Evolutionary conservation across 2,329 filamentous ascomycete species (phyloP), one percentile per base, ranked within the genome.

Genomic region (Ascocoryne sarcoides): DNA sequence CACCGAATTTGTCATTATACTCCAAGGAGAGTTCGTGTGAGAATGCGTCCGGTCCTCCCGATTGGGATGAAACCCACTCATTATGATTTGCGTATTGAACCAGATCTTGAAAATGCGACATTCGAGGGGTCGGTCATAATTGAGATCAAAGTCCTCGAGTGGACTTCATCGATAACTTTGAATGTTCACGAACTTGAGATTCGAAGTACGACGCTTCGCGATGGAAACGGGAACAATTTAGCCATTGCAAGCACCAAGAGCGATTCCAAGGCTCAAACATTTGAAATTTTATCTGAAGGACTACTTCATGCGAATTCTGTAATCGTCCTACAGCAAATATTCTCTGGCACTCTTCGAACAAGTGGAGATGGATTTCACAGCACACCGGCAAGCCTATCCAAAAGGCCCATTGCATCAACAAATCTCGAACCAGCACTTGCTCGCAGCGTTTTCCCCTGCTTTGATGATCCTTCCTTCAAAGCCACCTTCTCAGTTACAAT

Each of bases 351-450:
- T 14, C 60, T 83, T 54, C 82, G 82, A 30, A 32, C 36, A 17
- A 36, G 30, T 26, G 28, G 20, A 12, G 19, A 15, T 12, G 44
- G 79, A 37, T 83, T 84, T 65, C 83, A 83, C 62, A 67, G 78
- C 23, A 26, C 23, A 7, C 23, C 23, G 7, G 12, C 7, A 12
- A 40, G 80, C 67, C 41, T 67, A 78, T 53, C 79, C 79, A 16
- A 67, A 70, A 45, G 75, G 69, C 16, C 73, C 73, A 68, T 84
- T 55, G 79, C 77, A 10, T 80, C 79, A 7, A 79, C 79, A 9
- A 78, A 83, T 65, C 82, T 84, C 71, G 79, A 84, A 63, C 77
- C 80, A 14, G 84, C 77, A 9, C 77, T 83, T 63, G 79, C 77
- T 40, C 67, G 80, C 49, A 39, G 32, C 20, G 78, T 79, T 4